phyloP scores from a whole-genome alignment of 208 protist species.

The Leishmania turanica region DNA sequence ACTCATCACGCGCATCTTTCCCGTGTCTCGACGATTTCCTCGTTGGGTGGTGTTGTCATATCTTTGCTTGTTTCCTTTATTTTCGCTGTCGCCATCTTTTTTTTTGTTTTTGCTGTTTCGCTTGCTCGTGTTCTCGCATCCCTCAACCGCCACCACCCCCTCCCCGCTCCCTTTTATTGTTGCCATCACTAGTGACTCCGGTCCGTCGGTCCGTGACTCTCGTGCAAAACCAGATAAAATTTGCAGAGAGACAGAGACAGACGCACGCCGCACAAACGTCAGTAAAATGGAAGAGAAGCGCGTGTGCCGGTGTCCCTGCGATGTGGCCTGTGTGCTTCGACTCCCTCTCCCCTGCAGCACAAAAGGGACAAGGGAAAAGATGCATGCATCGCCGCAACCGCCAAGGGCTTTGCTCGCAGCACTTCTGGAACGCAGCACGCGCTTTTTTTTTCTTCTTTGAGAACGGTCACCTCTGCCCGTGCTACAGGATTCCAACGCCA shows the following conservation, averaged over 20 bases:
- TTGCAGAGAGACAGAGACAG: neutral
- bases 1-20: neutral
- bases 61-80: neutral
- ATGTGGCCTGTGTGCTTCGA: neutral
- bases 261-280: neutral
- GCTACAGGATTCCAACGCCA: neutral
- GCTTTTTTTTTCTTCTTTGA: neutral
- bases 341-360: neutral
- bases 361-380: neutral
- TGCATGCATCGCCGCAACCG: neutral
- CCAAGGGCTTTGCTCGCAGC: neutral
- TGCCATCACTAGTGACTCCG: neutral
- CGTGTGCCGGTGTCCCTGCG: neutral
- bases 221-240: neutral
- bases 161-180: neutral
- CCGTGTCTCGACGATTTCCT: neutral
- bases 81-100: neutral
- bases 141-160: slow-evolving; percentile 1
- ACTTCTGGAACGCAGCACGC: neutral
- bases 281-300: neutral
- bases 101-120: neutral
- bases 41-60: neutral
- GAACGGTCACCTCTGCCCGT: neutral
- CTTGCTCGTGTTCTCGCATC: neutral
- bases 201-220: neutral